Conservation (phyloP, 2,329 filamentous ascomycete genomes). For the Sphaerulina musiva region DNA sequence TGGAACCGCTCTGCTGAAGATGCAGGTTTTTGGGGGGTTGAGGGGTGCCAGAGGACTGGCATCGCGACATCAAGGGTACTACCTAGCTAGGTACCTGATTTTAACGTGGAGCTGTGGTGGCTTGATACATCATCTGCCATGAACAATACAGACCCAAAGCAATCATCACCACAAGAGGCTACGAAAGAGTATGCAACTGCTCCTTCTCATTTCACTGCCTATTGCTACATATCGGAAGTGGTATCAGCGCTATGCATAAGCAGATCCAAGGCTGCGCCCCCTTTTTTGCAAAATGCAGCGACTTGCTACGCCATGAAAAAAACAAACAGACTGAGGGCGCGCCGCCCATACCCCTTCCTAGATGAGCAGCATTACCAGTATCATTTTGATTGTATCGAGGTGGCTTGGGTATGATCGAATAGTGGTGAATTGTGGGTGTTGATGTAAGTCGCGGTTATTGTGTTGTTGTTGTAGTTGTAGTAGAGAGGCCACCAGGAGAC, state of each 20-base stretch:
- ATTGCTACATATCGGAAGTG: slow-evolving; percentile 22
- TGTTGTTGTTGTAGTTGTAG: not conserved
- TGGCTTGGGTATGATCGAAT: slow-evolving; percentile 8
- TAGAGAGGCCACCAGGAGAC: slow-evolving; percentile 16
- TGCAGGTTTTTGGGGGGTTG: no score
- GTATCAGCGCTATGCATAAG: slow-evolving; percentile 26
- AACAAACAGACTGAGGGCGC: slow-evolving; percentile 5
- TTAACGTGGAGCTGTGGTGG: no score
- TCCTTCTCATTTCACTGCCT: slow-evolving; percentile 9
- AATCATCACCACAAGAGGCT: no score
- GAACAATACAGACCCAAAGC: not conserved
- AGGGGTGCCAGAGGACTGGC: no score
- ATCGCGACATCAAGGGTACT: no score
- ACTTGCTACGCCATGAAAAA: slow-evolving; percentile 11
- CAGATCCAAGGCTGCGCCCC: slow-evolving; percentile 14
- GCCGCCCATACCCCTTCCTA: not conserved
- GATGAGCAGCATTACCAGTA: slow-evolving; percentile 13
- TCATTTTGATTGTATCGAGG: slow-evolving; percentile 10
- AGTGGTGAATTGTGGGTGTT: slow-evolving; percentile 4
- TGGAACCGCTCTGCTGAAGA: no score
- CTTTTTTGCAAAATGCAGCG: slow-evolving; percentile 12
- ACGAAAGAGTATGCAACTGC: slow-evolving; percentile 1
- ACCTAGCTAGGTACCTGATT: no score
- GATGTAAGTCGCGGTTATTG: slow-evolving; percentile 3
- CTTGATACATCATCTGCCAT: not conserved